A percentile compares a stretch with the other conserved stretches of the same genome.
These are phyloP conservation scores for Arxiozyma bovina DNA, from an alignment of 1,139 yeast genomes.

Conservation along the genomic window DNA sequence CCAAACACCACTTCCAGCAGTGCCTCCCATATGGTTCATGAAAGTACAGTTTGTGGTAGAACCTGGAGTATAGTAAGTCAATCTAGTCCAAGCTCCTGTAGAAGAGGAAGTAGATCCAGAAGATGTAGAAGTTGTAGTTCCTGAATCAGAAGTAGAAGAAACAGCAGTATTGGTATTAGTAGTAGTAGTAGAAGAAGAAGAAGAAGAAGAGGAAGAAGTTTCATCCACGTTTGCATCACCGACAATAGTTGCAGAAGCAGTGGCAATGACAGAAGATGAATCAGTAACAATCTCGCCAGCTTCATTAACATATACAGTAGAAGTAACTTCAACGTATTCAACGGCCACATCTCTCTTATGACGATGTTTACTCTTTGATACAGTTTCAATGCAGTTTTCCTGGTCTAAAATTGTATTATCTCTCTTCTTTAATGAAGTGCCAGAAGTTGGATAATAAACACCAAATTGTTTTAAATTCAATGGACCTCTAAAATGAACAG, in stretches of 20 bases:
- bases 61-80: constrained; percentile 62
- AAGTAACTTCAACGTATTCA: constrained; percentile 60
- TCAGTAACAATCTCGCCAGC: constrained; percentile 43
- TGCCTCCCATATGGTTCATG: constrained; percentile 73
- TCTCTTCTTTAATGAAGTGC: constrained; percentile 34
- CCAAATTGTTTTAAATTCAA: constrained; percentile 71
- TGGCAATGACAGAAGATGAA: constrained; percentile 12
- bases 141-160: constrained; percentile 18
- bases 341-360: constrained; percentile 54
- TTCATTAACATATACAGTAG: constrained; percentile 58
- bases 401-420: constrained; percentile 24
- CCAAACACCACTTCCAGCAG: constrained; percentile 78
- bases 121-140: constrained; percentile 21
- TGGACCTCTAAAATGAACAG: constrained; percentile 95
- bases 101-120: constrained; percentile 29
- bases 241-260: constrained; percentile 13
- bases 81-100: constrained; percentile 61
- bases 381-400: constrained; percentile 8
- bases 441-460: constrained; percentile 46
- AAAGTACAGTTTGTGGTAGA: constrained; percentile 64
- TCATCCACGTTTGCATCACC: background rate
- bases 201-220: constrained; percentile 8
- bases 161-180: constrained; percentile 13
- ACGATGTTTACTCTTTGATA: constrained; percentile 30
- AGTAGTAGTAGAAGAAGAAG: constrained; percentile 13